These are phyloP conservation scores for Quercus aquifolioides DNA, from an alignment of 306 rosid species.

Conservation along the genomic window DNA sequence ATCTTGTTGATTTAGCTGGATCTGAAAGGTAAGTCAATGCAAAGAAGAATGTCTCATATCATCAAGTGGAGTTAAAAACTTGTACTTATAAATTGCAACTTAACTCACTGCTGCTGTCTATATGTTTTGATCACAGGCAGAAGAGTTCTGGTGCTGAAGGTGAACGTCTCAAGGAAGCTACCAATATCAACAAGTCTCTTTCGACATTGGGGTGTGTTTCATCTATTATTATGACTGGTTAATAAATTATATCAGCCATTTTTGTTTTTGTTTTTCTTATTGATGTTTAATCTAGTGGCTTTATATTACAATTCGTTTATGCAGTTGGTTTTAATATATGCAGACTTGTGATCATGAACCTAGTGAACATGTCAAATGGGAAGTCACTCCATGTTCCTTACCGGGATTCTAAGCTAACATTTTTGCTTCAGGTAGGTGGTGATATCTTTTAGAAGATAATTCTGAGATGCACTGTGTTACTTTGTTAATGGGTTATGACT, in stretches of 20 bases:
- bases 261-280: neutral
- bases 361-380: constrained; percentile 79
- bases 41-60: constrained; percentile 2
- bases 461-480: neutral
- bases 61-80: neutral
- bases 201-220: constrained; percentile 84
- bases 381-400: constrained; percentile 96
- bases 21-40: constrained; percentile 77
- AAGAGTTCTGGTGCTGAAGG: constrained; percentile 99
- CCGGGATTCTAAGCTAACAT: constrained; percentile 94
- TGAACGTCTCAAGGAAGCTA: constrained; percentile 97
- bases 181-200: constrained; percentile 95
- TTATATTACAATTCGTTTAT: neutral
- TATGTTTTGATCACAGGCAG: constrained; percentile 56
- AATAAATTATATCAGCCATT: neutral
- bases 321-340: constrained; percentile 22
- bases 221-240: constrained; percentile 11
- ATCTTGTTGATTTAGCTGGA: constrained; percentile 99
- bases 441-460: constrained; percentile 9
- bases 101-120: neutral
- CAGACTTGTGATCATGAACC: constrained; percentile 98
- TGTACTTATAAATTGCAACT: neutral
- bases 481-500: neutral
- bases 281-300: neutral
- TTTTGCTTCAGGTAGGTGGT: constrained; percentile 83